Conservation (phyloP, 768 basidiomycete genomes). For the Rhizopogon vinicolor region DNA sequence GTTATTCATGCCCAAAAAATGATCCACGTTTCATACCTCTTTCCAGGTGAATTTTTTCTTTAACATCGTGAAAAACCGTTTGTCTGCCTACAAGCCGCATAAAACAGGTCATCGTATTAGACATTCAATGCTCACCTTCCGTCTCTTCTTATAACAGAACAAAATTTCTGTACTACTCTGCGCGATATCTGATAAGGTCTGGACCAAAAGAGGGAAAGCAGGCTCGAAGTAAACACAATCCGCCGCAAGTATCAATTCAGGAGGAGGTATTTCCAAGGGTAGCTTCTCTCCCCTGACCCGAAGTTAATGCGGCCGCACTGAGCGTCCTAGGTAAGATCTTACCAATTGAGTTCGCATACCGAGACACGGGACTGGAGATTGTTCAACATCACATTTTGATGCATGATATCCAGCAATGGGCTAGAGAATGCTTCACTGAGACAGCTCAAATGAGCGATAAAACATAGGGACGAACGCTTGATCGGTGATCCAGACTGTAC, state of each 20-base stretch:
- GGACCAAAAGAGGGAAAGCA: conserved; percentile 81
- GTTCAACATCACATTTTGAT: conserved; percentile 67
- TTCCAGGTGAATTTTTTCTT: conserved; percentile 75
- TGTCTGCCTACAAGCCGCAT: conserved; percentile 62
- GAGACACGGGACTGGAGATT: conserved; percentile 43
- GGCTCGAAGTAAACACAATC: conserved; percentile 98
- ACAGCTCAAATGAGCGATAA: conserved; percentile 6
- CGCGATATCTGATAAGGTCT: conserved; percentile 67
- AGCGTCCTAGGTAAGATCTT: conserved; percentile 3
- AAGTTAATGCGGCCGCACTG: conserved; percentile 5
- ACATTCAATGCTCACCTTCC: conserved; percentile 54
- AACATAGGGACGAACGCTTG: conserved; percentile 63
- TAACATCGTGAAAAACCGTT: conserved; percentile 76
- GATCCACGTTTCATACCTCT: conserved; percentile 37
- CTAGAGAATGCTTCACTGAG: conserved; percentile 34
- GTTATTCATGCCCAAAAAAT: neutral
- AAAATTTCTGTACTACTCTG: conserved; percentile 59
- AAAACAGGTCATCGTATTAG: conserved; percentile 1
- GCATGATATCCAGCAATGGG: conserved; percentile 76
- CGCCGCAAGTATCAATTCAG: conserved; percentile 79
- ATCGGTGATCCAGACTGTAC: conserved; percentile 80
- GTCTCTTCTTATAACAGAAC: conserved; percentile 91
- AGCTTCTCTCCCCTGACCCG: conserved; percentile 58
- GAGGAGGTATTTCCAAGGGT: conserved; percentile 40
- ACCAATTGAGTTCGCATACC: conserved; percentile 80